These are phyloP conservation scores for Colletotrichum falcatum DNA, from an alignment of 2,329 filamentous ascomycete genomes.

Conservation along the genomic window DNA sequence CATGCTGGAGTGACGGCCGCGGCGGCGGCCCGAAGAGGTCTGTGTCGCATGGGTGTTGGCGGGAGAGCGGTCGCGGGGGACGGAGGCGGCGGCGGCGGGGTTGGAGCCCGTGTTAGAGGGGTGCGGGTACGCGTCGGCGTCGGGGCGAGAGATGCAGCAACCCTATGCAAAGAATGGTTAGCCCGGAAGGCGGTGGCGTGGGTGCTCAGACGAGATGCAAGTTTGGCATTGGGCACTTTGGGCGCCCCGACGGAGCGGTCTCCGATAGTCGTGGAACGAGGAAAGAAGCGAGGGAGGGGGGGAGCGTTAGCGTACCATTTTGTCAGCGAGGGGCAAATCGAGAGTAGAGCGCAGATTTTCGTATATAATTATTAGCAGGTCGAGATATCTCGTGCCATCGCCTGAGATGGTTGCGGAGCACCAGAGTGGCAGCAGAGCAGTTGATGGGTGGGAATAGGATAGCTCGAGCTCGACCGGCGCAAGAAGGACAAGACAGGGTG, in stretches of 20 bases:
- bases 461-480: not conserved
- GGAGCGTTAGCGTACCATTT: conserved; percentile 21
- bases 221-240: not conserved
- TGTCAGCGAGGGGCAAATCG: not conserved
- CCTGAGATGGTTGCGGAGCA: conserved; percentile 8
- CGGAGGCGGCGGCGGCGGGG: conserved; percentile 44
- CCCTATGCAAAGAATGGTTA: conserved; percentile 56
- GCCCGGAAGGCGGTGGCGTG: not conserved
- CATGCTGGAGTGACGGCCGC: conserved; percentile 51
- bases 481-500: conserved; percentile 1
- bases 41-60: conserved; percentile 33
- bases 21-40: conserved; percentile 44
- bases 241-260: not conserved
- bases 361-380: conserved; percentile 5
- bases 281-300: too few relatives aligned
- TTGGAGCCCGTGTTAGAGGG: conserved; percentile 64
- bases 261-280: not conserved
- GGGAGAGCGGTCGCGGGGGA: conserved; percentile 43
- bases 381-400: conserved; percentile 25
- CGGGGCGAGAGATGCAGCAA: conserved; percentile 68
- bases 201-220: not conserved
- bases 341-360: not conserved
- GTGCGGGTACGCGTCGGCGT: conserved; percentile 65
- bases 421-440: not conserved
- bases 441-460: not conserved